phyloP scores from a whole-genome alignment of 2,329 filamentous ascomycete genomes.

The Hymenoscyphus scutula region DNA sequence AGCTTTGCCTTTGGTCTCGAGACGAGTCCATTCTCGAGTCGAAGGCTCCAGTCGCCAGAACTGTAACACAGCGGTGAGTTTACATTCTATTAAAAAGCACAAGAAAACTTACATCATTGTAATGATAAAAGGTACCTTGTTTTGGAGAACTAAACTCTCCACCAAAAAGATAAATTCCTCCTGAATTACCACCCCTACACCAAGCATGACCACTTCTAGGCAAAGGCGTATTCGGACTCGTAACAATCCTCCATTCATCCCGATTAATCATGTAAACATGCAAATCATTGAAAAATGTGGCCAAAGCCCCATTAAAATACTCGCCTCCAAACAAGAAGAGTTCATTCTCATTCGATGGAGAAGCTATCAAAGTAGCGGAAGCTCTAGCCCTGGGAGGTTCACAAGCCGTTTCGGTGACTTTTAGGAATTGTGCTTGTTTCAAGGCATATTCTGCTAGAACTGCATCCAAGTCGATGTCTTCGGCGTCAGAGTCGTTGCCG shows the following conservation, averaged over 20 bases:
- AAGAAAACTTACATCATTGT: constrained; percentile 64
- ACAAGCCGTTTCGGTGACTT: constrained; percentile 78
- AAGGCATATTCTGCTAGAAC: constrained; percentile 91
- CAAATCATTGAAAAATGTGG: constrained; percentile 67
- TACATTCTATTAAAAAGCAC: background rate
- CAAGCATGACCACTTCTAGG: constrained; percentile 92
- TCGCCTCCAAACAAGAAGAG: constrained; percentile 92
- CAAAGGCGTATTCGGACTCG: constrained; percentile 85
- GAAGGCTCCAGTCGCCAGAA: constrained; percentile 91
- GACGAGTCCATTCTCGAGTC: constrained; percentile 83
- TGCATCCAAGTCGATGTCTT: constrained; percentile 89
- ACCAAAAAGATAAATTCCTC: constrained; percentile 87
- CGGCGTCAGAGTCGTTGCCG: constrained; percentile 84
- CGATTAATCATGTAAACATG: constrained; percentile 73
- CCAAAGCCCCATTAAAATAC: constrained; percentile 89
- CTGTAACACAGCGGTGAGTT: constrained; percentile 18
- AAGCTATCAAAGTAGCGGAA: constrained; percentile 79
- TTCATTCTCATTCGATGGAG: constrained; percentile 82
- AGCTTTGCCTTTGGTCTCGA: constrained; percentile 74
- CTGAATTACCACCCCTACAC: constrained; percentile 80
- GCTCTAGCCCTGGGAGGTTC: constrained; percentile 75
- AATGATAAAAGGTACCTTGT: constrained; percentile 98
- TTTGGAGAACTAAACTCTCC: constrained; percentile 96
- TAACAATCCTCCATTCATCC: constrained; percentile 88
- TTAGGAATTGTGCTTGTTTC: constrained; percentile 90